Conservation (phyloP, 1,284 basidiomycete genomes). For the Ceratorhiza oryzae-sativae region DNA sequence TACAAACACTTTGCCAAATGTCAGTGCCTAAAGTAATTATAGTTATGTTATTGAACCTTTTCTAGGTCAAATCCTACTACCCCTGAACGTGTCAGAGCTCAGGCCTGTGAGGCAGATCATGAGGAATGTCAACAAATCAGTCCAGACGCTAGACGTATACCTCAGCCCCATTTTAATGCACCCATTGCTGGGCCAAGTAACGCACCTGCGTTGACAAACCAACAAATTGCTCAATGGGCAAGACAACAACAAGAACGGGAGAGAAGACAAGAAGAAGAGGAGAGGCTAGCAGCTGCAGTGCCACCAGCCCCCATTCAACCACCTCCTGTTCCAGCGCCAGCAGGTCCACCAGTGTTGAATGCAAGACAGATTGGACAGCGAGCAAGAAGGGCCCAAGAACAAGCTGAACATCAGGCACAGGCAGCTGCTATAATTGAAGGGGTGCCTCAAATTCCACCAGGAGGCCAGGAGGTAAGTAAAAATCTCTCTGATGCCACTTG, state of each 20-base stretch:
- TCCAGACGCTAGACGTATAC: background rate
- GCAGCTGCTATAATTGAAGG: background rate
- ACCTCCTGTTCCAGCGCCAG: background rate
- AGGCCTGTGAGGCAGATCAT: background rate
- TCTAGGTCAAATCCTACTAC: constrained; percentile 11
- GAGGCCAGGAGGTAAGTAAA: background rate
- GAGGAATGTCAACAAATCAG: background rate
- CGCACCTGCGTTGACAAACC: background rate
- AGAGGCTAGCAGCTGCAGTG: too few relatives aligned
- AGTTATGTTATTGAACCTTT: background rate
- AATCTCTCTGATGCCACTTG: background rate
- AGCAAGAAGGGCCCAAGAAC: background rate
- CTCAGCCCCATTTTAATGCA: background rate
- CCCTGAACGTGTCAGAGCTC: background rate
- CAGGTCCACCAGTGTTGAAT: background rate
- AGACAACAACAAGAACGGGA: background rate
- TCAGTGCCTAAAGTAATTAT: background rate
- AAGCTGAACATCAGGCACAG: background rate
- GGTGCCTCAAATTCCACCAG: background rate
- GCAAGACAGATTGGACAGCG: background rate
- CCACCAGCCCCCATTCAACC: background rate
- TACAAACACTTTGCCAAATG: background rate
- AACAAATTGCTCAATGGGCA: background rate
- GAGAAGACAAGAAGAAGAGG: background rate
- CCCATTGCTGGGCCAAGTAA: constrained; percentile 2